phyloP scores from a whole-genome alignment of 1,284 basidiomycete genomes.

The Moesziomyces antarcticus region DNA sequence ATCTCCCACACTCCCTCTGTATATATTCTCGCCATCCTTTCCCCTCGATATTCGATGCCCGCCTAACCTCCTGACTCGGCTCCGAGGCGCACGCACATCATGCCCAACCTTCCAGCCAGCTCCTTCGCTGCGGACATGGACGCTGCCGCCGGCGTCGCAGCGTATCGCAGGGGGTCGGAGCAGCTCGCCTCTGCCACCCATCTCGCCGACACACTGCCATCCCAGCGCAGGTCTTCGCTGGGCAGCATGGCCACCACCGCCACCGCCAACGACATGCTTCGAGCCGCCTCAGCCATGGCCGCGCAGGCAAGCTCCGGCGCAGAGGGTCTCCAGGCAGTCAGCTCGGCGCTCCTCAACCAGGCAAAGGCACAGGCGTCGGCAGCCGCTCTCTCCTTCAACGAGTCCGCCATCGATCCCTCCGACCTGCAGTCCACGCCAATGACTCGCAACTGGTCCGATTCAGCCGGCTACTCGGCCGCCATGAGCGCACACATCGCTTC shows the following conservation, averaged over 20 bases:
- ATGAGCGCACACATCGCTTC: slow-evolving; percentile 50
- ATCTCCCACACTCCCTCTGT: background rate
- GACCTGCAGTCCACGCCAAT: slow-evolving; percentile 25
- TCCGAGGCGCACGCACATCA: background rate
- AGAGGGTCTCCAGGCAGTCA: slow-evolving; percentile 52
- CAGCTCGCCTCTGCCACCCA: slow-evolving; percentile 10
- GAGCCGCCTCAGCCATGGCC: slow-evolving; percentile 51
- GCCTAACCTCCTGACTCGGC: background rate
- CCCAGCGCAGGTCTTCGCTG: slow-evolving; percentile 27
- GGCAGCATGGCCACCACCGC: slow-evolving; percentile 13
- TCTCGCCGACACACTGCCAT: background rate
- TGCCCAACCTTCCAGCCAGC: slow-evolving; percentile 33
- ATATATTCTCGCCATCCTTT: background rate
- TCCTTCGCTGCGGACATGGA: slow-evolving; percentile 13
- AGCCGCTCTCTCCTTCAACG: slow-evolving; percentile 10
- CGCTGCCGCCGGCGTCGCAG: slow-evolving; percentile 3
- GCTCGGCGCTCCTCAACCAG: slow-evolving; percentile 49
- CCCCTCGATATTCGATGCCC: background rate
- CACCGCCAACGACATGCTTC: slow-evolving; percentile 52
- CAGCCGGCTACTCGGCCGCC: slow-evolving; percentile 51
- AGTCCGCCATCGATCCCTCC: background rate
- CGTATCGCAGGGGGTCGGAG: slow-evolving; percentile 36
- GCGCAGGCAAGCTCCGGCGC: slow-evolving; percentile 49
- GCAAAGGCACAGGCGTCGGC: slow-evolving; percentile 46
- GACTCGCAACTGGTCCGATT: slow-evolving; percentile 40